These are phyloP conservation scores for Fraxinus dipetala DNA, from an alignment of 305 asterid genomes.

Conservation along the genomic window DNA sequence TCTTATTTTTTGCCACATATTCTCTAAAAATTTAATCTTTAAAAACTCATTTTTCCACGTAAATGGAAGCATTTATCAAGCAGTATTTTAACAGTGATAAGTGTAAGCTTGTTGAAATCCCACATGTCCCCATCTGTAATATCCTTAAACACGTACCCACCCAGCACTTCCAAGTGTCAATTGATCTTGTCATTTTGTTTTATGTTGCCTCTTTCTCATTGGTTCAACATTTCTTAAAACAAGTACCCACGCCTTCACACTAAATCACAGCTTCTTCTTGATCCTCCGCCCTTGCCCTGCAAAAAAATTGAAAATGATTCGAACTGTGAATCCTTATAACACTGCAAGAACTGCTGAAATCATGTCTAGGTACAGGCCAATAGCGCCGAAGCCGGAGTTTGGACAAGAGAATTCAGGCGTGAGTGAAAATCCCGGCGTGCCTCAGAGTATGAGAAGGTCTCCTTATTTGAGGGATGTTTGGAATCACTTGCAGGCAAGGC, in stretches of 20 bases:
- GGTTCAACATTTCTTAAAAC: slow-evolving; percentile 31
- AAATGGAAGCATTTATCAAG: neutral
- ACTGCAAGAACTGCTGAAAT: slow-evolving; percentile 77
- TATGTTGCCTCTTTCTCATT: slow-evolving; percentile 65
- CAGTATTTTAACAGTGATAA: slow-evolving; percentile 24
- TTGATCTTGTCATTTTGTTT: slow-evolving; percentile 16
- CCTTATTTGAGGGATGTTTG: slow-evolving; percentile 74
- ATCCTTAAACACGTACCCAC: slow-evolving; percentile 56
- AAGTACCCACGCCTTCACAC: slow-evolving; percentile 5
- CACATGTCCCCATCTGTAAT: slow-evolving; percentile 61
- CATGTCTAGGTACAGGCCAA: slow-evolving; percentile 76
- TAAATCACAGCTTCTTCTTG: neutral
- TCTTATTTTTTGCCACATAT: too few species aligned
- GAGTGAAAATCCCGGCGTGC: slow-evolving; percentile 30
- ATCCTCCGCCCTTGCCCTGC: neutral
- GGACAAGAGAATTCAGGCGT: slow-evolving; percentile 28
- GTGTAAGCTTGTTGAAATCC: slow-evolving; percentile 51
- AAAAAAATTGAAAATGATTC: slow-evolving; percentile 46
- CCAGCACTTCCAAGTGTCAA: slow-evolving; percentile 74
- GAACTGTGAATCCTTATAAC: slow-evolving; percentile 52
- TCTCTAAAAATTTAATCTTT: too few species aligned
- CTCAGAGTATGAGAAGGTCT: slow-evolving; percentile 55
- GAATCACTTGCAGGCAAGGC: slow-evolving; percentile 83
- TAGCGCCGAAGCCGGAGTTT: slow-evolving; percentile 79
- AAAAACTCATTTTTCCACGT: too few species aligned